Base-by-base conservation (phyloP, 148 eudicot genomes). In the Oxyria digyna region DNA sequence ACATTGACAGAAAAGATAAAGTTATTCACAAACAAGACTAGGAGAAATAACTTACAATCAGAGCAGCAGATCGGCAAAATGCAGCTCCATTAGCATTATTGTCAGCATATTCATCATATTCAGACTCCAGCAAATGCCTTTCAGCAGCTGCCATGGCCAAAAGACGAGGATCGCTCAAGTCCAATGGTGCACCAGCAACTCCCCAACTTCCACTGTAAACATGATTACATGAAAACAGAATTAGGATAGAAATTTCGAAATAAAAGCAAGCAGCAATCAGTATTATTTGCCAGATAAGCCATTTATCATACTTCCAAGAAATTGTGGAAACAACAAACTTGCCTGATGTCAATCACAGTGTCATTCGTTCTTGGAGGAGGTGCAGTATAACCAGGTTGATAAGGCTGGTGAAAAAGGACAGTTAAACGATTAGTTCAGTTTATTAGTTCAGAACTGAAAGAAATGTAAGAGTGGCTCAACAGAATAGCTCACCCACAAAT, bases 301-400 rank as follows among this genome's bases (percentile, higher is more conserved):
- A 24, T 18, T 0, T 13, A 29, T 29, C 38, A 31, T 59, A 59
- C 65, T 54, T 59, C 29, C 20, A 1, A 29, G 65, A 29, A 29
- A 59, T 29, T 13, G 6, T 17, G 35, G 12, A 31, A 37, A 37
- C 46, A 21, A n/a, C 68, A 62, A 73, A 77, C 77, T 72, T 72
- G 78, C 97, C 86, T 87, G 78, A 87, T 86, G 74, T 90, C 97
- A 42, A 90, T 90, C 37, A 84, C 52, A 26, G 84, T 73, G 67
- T 90, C 97, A 67, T 83, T 41, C 81, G 54, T 38, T 18, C 77
- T 33, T 81, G 73, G 42, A 73, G 89, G 87, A 29, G 91, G 96
- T 66, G 87, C 91, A 73, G 91, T 84, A 76, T 90, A 90, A 76
- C 89, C 91, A 72, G 97, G 77, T 74, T 82, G 87, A 72, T 87